Base-by-base conservation (phyloP, 441 rosid species). In the Mallotus japonicus region DNA sequence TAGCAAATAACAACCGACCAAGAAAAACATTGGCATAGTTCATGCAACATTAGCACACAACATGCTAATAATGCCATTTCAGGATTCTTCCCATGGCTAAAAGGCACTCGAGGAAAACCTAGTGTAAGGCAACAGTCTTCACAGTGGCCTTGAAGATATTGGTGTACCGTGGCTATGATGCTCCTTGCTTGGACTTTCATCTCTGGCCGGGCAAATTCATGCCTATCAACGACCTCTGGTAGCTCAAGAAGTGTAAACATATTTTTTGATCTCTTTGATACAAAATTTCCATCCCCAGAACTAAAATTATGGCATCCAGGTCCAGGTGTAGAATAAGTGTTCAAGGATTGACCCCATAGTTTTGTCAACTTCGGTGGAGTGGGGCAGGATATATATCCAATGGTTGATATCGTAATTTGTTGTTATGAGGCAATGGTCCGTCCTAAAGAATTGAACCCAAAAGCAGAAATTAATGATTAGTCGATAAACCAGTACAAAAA, bases 301-400 rank as follows among this genome's bases (percentile, higher is more conserved):
- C 19, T 14, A 32, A 6, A 34, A 32, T 73, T 10, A 19, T 34
- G 37, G 72, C 76, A 56, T 42, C 55, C 19, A 55, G 28, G 50
- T 63, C 20, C 24, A 8, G 44, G 50, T 20, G 66, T 10, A 4
- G 24, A 2, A 16, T 4, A 19, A 46, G 19, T 70, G 55, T 46
- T 51, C 51, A 34, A 22, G 0, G 28, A 34, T 34, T 37, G 53
- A 22, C 15, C 37, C 42, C 57, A 15, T 12, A n/a, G 32, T 16
- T 19, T 17, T 34, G 3, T 78, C 75, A 87, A 80, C 92, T 69
- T 82, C 93, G 84, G 76, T 90, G 95, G 51, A 90, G 90, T 0
- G 90, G 95, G 2, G 96, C 96, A 68, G 96, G 88, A 76, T 85
- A 88, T 77, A 94, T 66, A 73, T 94, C 93, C 75, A 90, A 20